Evolutionary conservation across 2,329 filamentous ascomycete species (phyloP).

Genomic region (Monilinia vaccinii-corymbosi): DNA sequence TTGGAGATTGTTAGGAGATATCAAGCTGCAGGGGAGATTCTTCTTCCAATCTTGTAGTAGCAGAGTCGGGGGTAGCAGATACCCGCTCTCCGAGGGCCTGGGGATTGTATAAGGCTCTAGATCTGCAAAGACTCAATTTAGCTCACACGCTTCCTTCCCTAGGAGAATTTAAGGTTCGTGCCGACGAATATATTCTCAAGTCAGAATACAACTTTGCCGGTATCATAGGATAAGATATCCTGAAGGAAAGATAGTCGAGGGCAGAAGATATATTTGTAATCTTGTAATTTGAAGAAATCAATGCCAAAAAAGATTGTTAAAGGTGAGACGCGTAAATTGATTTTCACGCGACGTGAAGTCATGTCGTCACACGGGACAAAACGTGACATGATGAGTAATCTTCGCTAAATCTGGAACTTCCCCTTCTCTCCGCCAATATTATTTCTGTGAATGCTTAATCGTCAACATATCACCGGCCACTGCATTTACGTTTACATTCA

Average conservation of each 20-base stretch:
- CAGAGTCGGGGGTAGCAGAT: neutral
- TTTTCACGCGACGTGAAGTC: constrained; percentile 7
- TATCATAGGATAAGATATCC: neutral
- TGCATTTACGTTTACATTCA: neutral
- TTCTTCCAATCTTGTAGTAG: neutral
- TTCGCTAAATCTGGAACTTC: neutral
- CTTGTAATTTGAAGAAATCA: neutral
- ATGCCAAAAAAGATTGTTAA: neutral
- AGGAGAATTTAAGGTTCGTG: neutral
- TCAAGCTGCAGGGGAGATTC: no score
- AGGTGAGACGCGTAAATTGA: constrained; percentile 5
- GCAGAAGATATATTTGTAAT: neutral
- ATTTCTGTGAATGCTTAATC: neutral
- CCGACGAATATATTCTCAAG: neutral
- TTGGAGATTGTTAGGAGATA: neutral
- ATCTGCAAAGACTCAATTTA: neutral
- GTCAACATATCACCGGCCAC: neutral
- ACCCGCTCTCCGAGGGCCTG: no score
- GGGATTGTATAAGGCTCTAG: neutral
- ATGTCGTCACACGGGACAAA: neutral
- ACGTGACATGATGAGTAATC: neutral
- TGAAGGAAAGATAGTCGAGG: neutral
- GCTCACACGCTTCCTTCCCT: no score
- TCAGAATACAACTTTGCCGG: neutral
- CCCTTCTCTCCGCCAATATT: no score